Evolutionary conservation across 805 yeast genomes (phyloP), one percentile per base, ranked within the genome.

Genomic region (Barnettozyma sp.): DNA sequence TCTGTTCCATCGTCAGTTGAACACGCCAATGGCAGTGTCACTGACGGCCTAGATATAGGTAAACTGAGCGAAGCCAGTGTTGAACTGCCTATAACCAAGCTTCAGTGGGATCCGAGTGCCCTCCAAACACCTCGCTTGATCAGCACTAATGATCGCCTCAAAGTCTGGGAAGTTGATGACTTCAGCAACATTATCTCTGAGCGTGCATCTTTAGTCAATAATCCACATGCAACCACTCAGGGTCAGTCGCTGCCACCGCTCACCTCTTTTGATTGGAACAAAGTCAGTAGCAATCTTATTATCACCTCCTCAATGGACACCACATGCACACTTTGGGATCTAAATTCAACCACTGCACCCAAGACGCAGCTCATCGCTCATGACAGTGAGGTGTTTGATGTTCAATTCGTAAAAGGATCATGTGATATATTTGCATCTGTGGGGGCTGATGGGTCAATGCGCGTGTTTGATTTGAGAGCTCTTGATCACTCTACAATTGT

Each of bases 301-400:
- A 81, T 92, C 24, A 85, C 97, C 2, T 75, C 90, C 43, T 79
- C 92, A 15, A 84, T 90, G 9, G 98, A 92, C 60, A 92, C 98
- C 1, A 92, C 98, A 1, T 92, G 98, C 60, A 88, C 97, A 1
- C 77, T 87, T 4, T 92, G 98, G 97, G 97, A 92, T 59, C 58
- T 87, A 22, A 59, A 66, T 17, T 72, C 78, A 16, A 60, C 66
- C 30, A 78, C 73, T 3, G 63, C 68, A 4, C 95, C 94, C 12
- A 83, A 82, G 54, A 90, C 97, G 1, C 97, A 92, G 60, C 66
- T 92, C 32, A 92, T 92, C 45, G 97, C 98, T 0, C 98, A 92
- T 59, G 98, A 92, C 56, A 76, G 81, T 44, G 97, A 87, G 58
- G 98, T 92, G 4, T 85, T 76, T 56, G 98, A 92, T 56, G 97